Base-by-base conservation (phyloP, 192 early-diverging fungal species). In the Martensiomyces pterosporus region DNA sequence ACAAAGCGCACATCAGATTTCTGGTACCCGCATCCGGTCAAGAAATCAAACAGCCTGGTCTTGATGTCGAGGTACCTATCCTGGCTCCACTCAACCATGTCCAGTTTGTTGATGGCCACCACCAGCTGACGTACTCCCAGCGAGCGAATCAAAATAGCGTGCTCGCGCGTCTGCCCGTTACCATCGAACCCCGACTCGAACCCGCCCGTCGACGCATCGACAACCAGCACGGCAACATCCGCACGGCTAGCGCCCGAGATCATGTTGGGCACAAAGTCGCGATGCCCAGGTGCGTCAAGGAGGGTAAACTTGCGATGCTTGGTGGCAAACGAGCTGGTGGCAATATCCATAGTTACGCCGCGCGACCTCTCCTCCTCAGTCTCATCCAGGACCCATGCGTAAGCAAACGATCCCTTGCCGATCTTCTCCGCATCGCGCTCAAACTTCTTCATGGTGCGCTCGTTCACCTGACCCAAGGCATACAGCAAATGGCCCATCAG, bases 181-280 rank as follows among this genome's bases (percentile, higher is more conserved):
- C 78, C 77, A 29, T 93, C 87, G 72, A 99, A 97, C 10, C 97
- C 97, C 4, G 90, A 77, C 60, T 99, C 97, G 61, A 99, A 98
- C 44, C 87, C 94, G 25, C 94, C 94, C 0, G 76, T 79, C 0
- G 85, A 80, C 3, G 88, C 82, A 60, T 96, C 94, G 5, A 97
- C 86, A 8, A 98, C 97, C 25, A 99, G 76, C 9, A 98, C 77
- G 0, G 93, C 92, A 13, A 86, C 93, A 80, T 99, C 97, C 0
- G 97, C 97, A 75, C 90, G 67, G 12, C 69, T 60, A 4, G 97
- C 90, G 4, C 97, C 97, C 2, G 86, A 86, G 52, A 99, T 97
- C 94, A 99, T 98, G 60, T 95, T 93, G n/a, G 97, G 94, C 42
- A 99, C 86, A 68, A 99, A 99, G 71, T 99, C 97, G 17, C 89